These are phyloP conservation scores for Dipteronia dyeriana DNA, from an alignment of 345 rosid genomes.

Conservation along the genomic window DNA sequence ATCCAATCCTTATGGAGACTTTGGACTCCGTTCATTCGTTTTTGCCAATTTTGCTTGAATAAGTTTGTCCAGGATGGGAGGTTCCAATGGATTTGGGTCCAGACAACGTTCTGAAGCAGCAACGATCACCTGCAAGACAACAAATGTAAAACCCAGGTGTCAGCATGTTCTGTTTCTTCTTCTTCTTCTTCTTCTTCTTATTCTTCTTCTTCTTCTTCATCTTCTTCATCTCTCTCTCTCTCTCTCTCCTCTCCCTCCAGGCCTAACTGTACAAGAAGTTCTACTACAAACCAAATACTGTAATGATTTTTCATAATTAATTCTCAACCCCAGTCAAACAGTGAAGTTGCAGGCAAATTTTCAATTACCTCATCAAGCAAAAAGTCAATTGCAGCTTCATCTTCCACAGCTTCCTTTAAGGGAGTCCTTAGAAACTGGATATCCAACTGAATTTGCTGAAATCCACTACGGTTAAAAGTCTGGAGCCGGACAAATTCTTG, in stretches of 20 bases:
- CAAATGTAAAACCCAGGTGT: neutral
- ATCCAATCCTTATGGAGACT: constrained; percentile 21
- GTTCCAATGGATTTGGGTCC: constrained; percentile 89
- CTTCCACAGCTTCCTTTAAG: constrained; percentile 68
- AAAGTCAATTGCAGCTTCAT: constrained; percentile 89
- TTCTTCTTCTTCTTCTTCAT: too few relatives aligned
- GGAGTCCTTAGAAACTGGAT: constrained; percentile 84
- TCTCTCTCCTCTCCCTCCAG: neutral
- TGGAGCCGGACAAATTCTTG: constrained; percentile 94
- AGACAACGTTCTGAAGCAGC: constrained; percentile 94
- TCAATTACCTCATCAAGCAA: constrained; percentile 87
- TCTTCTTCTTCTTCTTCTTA: neutral
- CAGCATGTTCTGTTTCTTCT: neutral
- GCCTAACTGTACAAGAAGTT: neutral
- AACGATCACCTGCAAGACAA: constrained; percentile 73
- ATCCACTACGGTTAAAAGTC: constrained; percentile 93
- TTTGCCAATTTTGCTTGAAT: constrained; percentile 83
- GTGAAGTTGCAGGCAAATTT: neutral
- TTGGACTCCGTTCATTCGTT: constrained; percentile 46
- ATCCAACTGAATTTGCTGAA: constrained; percentile 98
- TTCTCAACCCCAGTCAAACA: neutral
- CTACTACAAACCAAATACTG: neutral
- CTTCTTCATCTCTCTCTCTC: constrained; percentile 4
- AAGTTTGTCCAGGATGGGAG: constrained; percentile 90
- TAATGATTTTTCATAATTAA: neutral